Evolutionary conservation across 2,329 filamentous ascomycete genomes (phyloP).

Genomic region (Sporothrix sp.): DNA sequence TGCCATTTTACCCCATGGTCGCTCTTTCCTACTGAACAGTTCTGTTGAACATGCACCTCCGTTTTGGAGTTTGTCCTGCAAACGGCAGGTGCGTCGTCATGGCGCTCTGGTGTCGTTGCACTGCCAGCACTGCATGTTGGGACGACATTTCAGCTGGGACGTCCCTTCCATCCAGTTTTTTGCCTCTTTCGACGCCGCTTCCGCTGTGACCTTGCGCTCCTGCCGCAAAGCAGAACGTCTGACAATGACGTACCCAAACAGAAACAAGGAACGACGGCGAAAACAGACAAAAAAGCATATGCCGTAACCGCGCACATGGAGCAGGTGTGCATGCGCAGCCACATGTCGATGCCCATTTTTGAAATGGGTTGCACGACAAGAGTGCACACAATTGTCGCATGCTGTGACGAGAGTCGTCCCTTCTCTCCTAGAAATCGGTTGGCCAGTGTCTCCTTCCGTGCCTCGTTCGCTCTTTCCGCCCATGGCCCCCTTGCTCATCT

Average conservation of each 20-base stretch:
- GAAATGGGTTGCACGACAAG: not conserved
- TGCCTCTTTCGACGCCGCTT: too few species aligned
- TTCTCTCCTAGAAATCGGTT: not conserved
- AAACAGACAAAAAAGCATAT: not conserved
- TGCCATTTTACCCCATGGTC: not conserved
- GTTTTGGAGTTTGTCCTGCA: too few species aligned
- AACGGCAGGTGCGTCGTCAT: not conserved
- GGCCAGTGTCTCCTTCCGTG: not conserved
- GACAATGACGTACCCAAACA: not conserved
- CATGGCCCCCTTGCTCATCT: conserved; percentile 5
- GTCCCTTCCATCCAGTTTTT: not conserved
- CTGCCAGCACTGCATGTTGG: not conserved
- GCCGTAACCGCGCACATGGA: not conserved
- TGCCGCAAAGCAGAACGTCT: too few species aligned
- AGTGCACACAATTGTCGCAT: too few species aligned
- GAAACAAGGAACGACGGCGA: not conserved
- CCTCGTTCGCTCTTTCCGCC: too few species aligned
- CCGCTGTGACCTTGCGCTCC: too few species aligned
- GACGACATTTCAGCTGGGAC: not conserved
- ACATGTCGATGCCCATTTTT: too few species aligned
- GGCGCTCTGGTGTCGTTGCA: not conserved
- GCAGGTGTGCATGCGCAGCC: not conserved
- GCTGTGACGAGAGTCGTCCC: not conserved
- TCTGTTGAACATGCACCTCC: too few species aligned
- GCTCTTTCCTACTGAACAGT: not conserved